Percentiles rank a stretch among this genome's conserved stretches.
These are phyloP conservation scores for Vitis rupestris DNA, from an alignment of 164 flowering plant species.

Conservation along the genomic window DNA sequence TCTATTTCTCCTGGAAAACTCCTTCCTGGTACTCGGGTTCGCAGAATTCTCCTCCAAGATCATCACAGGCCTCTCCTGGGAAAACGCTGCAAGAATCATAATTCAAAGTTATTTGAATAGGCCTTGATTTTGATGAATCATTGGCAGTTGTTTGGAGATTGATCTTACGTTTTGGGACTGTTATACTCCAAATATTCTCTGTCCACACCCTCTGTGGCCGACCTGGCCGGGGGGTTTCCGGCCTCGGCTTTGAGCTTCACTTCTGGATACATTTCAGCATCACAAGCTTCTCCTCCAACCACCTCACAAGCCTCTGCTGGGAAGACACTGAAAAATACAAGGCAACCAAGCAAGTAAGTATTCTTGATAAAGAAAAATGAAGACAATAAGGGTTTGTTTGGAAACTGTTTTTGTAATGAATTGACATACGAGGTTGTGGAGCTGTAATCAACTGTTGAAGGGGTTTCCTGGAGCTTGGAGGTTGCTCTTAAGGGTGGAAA, in stretches of 20 bases:
- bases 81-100: conserved; percentile 50
- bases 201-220: conserved; percentile 42
- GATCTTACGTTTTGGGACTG: conserved; percentile 53
- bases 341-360: no score
- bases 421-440: conserved; percentile 47
- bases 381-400: background rate
- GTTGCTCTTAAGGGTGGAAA: conserved; percentile 20
- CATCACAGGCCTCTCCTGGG: conserved; percentile 76
- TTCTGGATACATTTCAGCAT: conserved; percentile 57
- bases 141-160: no score
- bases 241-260: conserved; percentile 44
- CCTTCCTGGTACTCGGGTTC: conserved; percentile 52
- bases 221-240: conserved; percentile 3
- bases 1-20: conserved; percentile 26
- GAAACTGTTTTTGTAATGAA: background rate
- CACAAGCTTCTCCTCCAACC: conserved; percentile 73
- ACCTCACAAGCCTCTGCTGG: conserved; percentile 88
- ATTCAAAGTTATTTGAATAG: no score
- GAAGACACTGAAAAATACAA: conserved; percentile 47
- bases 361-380: background rate
- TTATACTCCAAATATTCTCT: conserved; percentile 70
- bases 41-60: conserved; percentile 78
- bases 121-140: no score
- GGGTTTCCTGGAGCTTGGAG: conserved; percentile 15
- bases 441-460: conserved; percentile 50